Evolutionary conservation across 345 rosid species (phyloP).

Genomic region (Boechera retrofracta): DNA sequence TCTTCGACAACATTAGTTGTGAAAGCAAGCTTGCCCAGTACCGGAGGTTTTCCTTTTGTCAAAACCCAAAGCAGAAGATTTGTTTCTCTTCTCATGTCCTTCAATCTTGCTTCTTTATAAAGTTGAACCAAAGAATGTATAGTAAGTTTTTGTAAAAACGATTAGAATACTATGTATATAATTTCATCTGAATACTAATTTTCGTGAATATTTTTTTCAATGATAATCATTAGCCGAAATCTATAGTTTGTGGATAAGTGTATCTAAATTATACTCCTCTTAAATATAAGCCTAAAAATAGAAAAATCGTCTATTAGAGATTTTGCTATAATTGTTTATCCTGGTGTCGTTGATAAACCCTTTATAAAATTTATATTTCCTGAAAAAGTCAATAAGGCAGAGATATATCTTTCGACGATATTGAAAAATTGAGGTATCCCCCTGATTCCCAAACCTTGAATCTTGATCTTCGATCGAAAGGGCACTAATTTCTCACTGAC

Average conservation of each 20-base stretch:
- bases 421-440: neutral
- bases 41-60: neutral
- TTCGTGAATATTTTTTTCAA: no score
- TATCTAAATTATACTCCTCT: neutral
- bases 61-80: neutral
- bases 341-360: slow-evolving; percentile 12
- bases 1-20: neutral
- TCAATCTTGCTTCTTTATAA: neutral
- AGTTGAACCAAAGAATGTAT: no score
- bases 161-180: neutral
- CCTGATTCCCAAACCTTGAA: neutral
- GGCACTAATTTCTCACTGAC: slow-evolving; percentile 2
- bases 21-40: neutral
- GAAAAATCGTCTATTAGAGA: neutral
- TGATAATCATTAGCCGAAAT: neutral
- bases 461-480: slow-evolving; percentile 21
- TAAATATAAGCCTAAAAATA: neutral
- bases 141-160: no score
- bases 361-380: neutral
- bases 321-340: neutral
- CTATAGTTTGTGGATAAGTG: neutral
- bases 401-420: neutral
- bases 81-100: neutral
- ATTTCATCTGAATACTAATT: neutral
- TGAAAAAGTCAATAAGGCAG: neutral